Percentiles rank a stretch among this genome's conserved stretches.
phyloP scores from a whole-genome alignment of 495 filamentous ascomycete species.

The Rusavskia elegans region DNA sequence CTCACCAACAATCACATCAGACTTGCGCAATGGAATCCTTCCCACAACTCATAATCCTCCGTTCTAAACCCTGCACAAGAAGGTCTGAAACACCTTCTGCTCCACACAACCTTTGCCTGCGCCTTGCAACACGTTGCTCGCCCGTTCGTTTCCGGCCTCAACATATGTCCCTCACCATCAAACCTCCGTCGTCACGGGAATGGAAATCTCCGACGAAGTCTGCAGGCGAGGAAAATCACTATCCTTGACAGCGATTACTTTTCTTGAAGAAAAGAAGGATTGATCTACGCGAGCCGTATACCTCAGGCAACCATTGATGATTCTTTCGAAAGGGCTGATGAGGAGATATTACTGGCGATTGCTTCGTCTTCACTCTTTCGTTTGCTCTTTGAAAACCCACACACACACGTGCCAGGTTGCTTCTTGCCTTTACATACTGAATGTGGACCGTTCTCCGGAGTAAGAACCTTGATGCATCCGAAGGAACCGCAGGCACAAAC shows the following conservation, averaged over 20 bases:
- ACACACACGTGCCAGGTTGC: too few relatives aligned
- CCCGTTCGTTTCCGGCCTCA: background rate
- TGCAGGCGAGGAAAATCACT: constrained; percentile 28
- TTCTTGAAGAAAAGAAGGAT: constrained; percentile 11
- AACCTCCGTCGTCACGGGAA: constrained; percentile 24
- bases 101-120: too few relatives aligned
- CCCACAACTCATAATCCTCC: too few relatives aligned
- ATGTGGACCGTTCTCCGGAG: too few relatives aligned
- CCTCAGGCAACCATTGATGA: constrained; percentile 31
- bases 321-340: constrained; percentile 21
- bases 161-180: constrained; percentile 35
- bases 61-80: too few relatives aligned
- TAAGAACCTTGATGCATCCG: background rate
- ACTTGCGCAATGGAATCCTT: too few relatives aligned
- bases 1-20: too few relatives aligned
- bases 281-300: constrained; percentile 35
- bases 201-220: constrained; percentile 28
- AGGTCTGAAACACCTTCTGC: too few relatives aligned
- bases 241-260: constrained; percentile 11
- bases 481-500: background rate
- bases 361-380: background rate
- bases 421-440: too few relatives aligned
- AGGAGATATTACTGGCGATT: constrained; percentile 33
- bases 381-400: too few relatives aligned
- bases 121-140: too few relatives aligned